Conservation (phyloP, 1,284 basidiomycete genomes). For the Trichosporon coremiiforme region DNA sequence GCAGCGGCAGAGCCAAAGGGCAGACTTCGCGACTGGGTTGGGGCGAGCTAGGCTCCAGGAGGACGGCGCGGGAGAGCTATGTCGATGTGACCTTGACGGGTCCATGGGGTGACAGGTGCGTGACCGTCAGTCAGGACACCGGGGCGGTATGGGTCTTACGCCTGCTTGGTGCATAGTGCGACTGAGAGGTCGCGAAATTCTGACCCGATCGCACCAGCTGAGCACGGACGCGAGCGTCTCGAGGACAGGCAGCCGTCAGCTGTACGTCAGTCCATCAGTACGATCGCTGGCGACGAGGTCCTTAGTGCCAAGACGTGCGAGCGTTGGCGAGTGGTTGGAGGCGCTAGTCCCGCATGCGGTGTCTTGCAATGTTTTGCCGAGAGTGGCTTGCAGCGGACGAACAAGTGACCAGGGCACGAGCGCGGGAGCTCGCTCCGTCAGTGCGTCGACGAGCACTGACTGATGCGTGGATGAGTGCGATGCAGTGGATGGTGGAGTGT, state of each 20-base stretch:
- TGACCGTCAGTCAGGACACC: neutral
- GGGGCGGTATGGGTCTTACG: neutral
- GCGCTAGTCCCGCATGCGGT: neutral
- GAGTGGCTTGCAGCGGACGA: neutral
- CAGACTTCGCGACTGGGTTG: neutral
- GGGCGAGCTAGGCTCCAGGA: neutral
- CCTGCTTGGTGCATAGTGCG: neutral
- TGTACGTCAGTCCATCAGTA: slow-evolving; percentile 11
- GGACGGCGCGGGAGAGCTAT: neutral
- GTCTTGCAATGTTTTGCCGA: neutral
- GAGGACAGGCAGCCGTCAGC: neutral
- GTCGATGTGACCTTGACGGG: neutral
- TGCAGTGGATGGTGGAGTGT: neutral
- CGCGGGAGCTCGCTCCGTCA: neutral
- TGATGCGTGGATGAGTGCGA: neutral
- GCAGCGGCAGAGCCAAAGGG: neutral
- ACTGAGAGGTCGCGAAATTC: neutral
- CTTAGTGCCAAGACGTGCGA: neutral
- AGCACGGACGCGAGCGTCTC: neutral
- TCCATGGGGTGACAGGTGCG: neutral
- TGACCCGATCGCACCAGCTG: neutral
- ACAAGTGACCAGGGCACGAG: slow-evolving; percentile 5
- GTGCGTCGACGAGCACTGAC: neutral
- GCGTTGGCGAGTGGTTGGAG: neutral
- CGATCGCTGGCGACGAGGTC: slow-evolving; percentile 3